These are phyloP conservation scores for Colletotrichum echinochloae DNA, from an alignment of 2,329 filamentous ascomycete genomes.

Conservation along the genomic window DNA sequence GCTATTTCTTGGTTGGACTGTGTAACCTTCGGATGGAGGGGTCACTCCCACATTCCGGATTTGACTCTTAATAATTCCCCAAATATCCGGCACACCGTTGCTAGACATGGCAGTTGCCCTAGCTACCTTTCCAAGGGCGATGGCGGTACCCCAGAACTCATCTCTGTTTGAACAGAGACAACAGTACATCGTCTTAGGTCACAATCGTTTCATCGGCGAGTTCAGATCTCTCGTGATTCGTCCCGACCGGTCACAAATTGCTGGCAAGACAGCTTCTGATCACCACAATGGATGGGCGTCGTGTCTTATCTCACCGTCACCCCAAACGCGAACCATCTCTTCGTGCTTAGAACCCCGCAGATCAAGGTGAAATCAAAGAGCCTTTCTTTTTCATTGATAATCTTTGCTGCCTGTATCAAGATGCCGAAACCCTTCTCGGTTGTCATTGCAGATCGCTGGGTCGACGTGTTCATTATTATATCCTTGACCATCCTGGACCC, in stretches of 20 bases:
- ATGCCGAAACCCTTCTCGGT: not conserved
- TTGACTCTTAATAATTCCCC: not conserved
- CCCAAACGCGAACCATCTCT: not conserved
- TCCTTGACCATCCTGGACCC: not conserved
- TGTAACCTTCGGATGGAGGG: conserved; percentile 30
- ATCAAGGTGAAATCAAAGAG: conserved; percentile 8
- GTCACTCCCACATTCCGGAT: conserved; percentile 13
- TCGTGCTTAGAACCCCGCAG: not conserved
- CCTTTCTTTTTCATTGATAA: not conserved
- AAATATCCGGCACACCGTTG: not conserved
- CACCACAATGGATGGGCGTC: not conserved
- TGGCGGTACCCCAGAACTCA: not conserved
- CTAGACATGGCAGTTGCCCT: conserved; percentile 3
- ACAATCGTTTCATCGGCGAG: not conserved
- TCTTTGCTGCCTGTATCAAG: not conserved
- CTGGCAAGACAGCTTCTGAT: not conserved
- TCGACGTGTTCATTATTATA: not conserved
- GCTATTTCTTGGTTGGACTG: conserved; percentile 14
- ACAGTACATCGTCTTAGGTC: not conserved
- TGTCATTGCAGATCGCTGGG: conserved; percentile 9
- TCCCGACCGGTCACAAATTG: not conserved
- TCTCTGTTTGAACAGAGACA: conserved; percentile 7
- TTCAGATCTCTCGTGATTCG: not conserved
- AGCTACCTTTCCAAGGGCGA: not conserved
- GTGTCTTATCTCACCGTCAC: not conserved